These are phyloP conservation scores for Leavenworthia alabamica DNA, from an alignment of 345 rosid species.

Conservation along the genomic window DNA sequence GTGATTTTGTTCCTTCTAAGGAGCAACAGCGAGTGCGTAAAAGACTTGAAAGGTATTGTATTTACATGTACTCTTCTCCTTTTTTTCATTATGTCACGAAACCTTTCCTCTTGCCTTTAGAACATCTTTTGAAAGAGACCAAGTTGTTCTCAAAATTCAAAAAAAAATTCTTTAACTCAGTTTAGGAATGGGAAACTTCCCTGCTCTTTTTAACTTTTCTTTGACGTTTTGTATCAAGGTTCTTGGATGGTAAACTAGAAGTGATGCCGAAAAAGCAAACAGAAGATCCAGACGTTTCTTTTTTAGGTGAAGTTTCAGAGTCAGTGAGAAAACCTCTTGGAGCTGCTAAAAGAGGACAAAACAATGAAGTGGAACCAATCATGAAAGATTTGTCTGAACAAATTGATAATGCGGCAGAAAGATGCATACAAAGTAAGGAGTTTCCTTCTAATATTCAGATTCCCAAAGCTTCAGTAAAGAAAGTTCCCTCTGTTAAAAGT, in stretches of 20 bases:
- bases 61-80: not conserved
- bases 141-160: not conserved
- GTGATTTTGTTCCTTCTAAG: conserved; percentile 60
- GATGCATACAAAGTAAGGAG: conserved; percentile 37
- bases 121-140: not conserved
- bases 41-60: conserved; percentile 58
- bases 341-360: conserved; percentile 31
- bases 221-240: conserved; percentile 35
- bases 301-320: conserved; percentile 32
- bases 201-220: not conserved
- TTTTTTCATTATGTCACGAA: not conserved
- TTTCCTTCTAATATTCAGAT: conserved; percentile 47
- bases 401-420: conserved; percentile 42
- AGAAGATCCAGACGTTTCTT: conserved; percentile 29
- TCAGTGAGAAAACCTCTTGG: conserved; percentile 24
- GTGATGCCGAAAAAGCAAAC: conserved; percentile 26
- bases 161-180: conserved; percentile 7
- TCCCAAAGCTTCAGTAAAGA: conserved; percentile 66
- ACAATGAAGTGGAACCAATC: conserved; percentile 35
- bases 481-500: conserved; percentile 50
- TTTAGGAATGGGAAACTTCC: not conserved
- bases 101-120: not conserved
- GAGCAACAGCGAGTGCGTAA: conserved; percentile 68
- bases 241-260: conserved; percentile 58
- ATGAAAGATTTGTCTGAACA: conserved; percentile 41